Conservation (phyloP, 2,329 filamentous ascomycete species). For the Cladobotryum protrusum region DNA sequence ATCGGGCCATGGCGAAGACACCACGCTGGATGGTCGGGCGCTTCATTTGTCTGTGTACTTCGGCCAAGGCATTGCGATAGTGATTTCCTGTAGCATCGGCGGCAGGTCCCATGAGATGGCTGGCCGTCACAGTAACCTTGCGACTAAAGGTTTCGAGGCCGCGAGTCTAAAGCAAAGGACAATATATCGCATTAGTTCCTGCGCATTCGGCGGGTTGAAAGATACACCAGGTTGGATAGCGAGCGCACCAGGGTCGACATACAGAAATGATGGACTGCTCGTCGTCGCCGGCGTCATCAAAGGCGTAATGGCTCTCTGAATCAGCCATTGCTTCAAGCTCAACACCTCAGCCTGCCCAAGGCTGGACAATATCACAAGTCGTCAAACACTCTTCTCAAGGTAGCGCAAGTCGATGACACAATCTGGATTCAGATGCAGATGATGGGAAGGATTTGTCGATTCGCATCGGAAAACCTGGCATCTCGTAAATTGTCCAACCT, state of each 20-base stretch:
- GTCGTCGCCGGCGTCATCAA: slow-evolving; percentile 42
- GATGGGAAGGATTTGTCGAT: background rate
- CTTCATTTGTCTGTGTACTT: slow-evolving; percentile 83
- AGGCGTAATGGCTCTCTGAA: slow-evolving; percentile 39
- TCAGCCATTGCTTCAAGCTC: slow-evolving; percentile 35
- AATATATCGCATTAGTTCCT: background rate
- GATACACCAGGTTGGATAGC: background rate
- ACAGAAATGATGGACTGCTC: slow-evolving; percentile 43
- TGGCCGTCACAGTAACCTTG: slow-evolving; percentile 91
- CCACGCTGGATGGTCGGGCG: slow-evolving; percentile 78
- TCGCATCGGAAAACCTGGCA: slow-evolving; percentile 9
- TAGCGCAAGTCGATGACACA: slow-evolving; percentile 6
- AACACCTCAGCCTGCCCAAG: slow-evolving; percentile 6
- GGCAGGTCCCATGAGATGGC: slow-evolving; percentile 73
- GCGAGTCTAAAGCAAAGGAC: slow-evolving; percentile 54
- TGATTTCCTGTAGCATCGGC: slow-evolving; percentile 50
- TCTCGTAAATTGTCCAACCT: background rate
- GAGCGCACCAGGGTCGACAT: slow-evolving; percentile 8
- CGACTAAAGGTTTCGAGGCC: slow-evolving; percentile 88
- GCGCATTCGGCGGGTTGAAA: background rate
- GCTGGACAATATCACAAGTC: background rate
- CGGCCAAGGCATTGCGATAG: slow-evolving; percentile 82
- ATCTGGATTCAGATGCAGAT: slow-evolving; percentile 1
- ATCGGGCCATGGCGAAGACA: slow-evolving; percentile 85
- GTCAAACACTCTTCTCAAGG: slow-evolving; percentile 5